Conservation (phyloP, 441 rosid genomes). For the Pelargonium fulgidum region DNA sequence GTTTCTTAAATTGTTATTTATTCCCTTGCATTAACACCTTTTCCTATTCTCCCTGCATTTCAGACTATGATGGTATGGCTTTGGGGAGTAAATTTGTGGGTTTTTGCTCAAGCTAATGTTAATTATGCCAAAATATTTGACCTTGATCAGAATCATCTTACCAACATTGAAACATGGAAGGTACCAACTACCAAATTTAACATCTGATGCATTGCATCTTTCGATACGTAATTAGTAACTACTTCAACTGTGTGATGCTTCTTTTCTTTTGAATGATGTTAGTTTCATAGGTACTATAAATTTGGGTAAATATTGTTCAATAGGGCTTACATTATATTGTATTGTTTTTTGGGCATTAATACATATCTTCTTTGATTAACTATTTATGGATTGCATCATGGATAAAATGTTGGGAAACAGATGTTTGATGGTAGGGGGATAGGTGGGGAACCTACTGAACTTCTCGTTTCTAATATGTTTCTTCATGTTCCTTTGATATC, state of each 20-base stretch:
- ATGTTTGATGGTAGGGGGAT: too few relatives aligned
- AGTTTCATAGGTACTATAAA: too few relatives aligned
- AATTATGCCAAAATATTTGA: slow-evolving; percentile 67
- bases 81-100: slow-evolving; percentile 91
- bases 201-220: background rate
- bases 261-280: too few relatives aligned
- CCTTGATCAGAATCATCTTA: slow-evolving; percentile 82
- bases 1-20: slow-evolving; percentile 7
- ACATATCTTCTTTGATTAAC: too few relatives aligned
- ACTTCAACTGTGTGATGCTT: too few relatives aligned
- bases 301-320: too few relatives aligned
- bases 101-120: slow-evolving; percentile 69
- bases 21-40: slow-evolving; percentile 7
- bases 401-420: too few relatives aligned
- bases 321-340: too few relatives aligned
- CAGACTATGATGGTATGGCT: slow-evolving; percentile 98
- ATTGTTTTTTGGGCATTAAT: background rate
- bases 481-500: too few relatives aligned
- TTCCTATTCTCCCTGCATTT: slow-evolving; percentile 18
- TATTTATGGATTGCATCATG: too few relatives aligned
- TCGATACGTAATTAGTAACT: background rate
- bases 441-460: too few relatives aligned
- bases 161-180: slow-evolving; percentile 93
- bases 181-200: slow-evolving; percentile 31
- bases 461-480: too few relatives aligned